Conservation (phyloP, 2,329 filamentous ascomycete genomes). For the Tolypocladium sp. region DNA sequence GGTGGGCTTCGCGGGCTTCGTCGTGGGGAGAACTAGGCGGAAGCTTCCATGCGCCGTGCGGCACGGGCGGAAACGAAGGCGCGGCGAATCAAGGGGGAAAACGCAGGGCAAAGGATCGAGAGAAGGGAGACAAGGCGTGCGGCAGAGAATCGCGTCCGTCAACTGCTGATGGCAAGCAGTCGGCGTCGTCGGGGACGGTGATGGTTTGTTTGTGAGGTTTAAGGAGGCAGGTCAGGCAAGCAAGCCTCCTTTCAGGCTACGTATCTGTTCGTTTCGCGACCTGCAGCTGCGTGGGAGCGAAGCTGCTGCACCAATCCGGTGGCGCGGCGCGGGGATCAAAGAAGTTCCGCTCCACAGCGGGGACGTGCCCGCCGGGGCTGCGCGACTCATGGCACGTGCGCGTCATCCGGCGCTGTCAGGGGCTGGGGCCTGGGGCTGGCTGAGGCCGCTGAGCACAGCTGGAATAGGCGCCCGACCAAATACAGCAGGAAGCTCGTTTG, state of each 20-base stretch:
- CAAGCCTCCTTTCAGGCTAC: conserved; percentile 21
- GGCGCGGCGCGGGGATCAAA: conserved; percentile 1
- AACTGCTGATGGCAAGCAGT: conserved; percentile 17
- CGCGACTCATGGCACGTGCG: not conserved
- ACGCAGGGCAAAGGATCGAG: conserved; percentile 6
- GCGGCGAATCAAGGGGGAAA: conserved; percentile 11
- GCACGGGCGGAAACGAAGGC: conserved; percentile 12
- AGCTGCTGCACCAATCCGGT: conserved; percentile 2
- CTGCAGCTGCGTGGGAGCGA: not conserved
- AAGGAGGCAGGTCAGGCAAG: conserved; percentile 6
- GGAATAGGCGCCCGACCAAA: not conserved
- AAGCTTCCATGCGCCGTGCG: conserved; percentile 29
- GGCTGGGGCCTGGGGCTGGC: not conserved
- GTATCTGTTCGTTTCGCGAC: conserved; percentile 16
- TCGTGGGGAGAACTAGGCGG: conserved; percentile 13
- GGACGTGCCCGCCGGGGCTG: not conserved
- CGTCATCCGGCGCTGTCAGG: not conserved
- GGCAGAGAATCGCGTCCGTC: conserved; percentile 11
- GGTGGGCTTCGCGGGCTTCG: conserved; percentile 12
- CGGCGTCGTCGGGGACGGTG: conserved; percentile 12
- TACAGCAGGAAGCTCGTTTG: not conserved
- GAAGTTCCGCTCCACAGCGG: conserved; percentile 2
- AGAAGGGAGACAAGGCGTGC: conserved; percentile 2
- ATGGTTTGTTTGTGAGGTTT: conserved; percentile 9
- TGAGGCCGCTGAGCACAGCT: not conserved